Evolutionary conservation across 495 filamentous ascomycete species (phyloP), one percentile per base, ranked within the genome.

Genomic region (Tuber borchii): DNA sequence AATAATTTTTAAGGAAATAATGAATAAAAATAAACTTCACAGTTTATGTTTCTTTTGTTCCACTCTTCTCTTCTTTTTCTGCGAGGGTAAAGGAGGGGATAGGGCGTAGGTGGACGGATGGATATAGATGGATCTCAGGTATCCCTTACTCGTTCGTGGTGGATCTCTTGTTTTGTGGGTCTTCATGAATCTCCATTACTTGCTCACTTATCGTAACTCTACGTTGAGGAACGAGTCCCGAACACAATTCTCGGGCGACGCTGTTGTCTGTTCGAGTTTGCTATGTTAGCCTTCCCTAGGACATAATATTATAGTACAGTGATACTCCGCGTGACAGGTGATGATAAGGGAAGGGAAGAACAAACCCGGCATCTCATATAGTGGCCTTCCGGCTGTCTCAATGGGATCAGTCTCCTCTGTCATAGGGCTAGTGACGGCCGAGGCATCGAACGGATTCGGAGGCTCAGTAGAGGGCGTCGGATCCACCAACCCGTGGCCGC

Each of bases 291-390:
- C 12, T 3, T 42, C 16, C 20, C 14, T 61, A 26, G 16, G 9
- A 5, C 17, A 26, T 31, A n/a, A n/a, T n/a, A n/a, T n/a, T n/a
- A 43, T 5, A 10, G 42, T 65, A 44, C 26, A 48, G n/a, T 37
- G 10, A 14, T 34, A 42, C 34, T 42, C 56, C 2, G 26, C 56
- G n/a, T 0, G n/a, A 31, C 1, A 31, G n/a, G 34, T 37, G 34
- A 10, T n/a, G 10, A 65, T 56, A 17, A 26, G n/a, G 51, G 56
- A 12, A 1, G 17, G 45, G 45, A 19, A 19, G 56, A 65, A 79
- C 78, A 51, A 48, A 79, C 78, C 78, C 40, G 73, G 34, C 78
- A 79, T 79, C 42, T 79, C 78, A 51, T 73, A 79, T 40, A 79
- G 42, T 45, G 72, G 70, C 34, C 40, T 61, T 20, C 78, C 78